Base-by-base conservation (phyloP, 352 stramenopile genomes). In the Hyaloperonospora brassicae region DNA sequence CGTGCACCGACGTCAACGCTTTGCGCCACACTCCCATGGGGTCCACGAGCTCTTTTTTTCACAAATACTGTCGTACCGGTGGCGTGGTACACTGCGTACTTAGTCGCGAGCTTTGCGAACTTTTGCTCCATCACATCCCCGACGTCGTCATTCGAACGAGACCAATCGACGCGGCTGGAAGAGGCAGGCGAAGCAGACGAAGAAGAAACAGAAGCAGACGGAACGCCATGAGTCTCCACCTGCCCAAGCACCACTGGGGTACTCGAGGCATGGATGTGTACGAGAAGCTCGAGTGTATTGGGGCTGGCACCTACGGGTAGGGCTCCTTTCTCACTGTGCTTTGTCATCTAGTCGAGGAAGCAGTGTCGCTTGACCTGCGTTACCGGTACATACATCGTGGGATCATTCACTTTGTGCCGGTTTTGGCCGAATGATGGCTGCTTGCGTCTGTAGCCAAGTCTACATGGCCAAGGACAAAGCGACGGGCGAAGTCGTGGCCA, bases 271-370 rank as follows among this genome's bases (percentile, higher is more conserved):
- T 94, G 62, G 76, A 89, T 50, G 76, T 80, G 52, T 94, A 94
- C 52, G 84, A 93, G 68, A 94, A 94, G 71, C 73, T 94, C 24
- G 84, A 94, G 52, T 91, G 84, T 68, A 93, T 94, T 45, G 84
- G 84, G 22, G 82, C 82, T n/a, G 84, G 84, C n/a, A 94, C 84
- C 13, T 94, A 94, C 40, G 84, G 84, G 82, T 89, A 59, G 42
- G 66, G 59, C 31, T 2, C 50, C 13, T 14, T 54, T 53, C 24
- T 9, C 34, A 14, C 52, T 17, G 4, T 17, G 17, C 17, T 17
- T 17, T 17, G 17, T 17, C 17, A 17, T 17, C 17, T 17, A 17
- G 17, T 17, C 17, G 17, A 17, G 17, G 14, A 46, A 6, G n/a
- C 36, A 17, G 24, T 25, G 22, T 44, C 8, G 39, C 1, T 44